Evolutionary conservation across 176 grass and related monocot genomes (phyloP).

Genomic region (Lolium perenne): DNA sequence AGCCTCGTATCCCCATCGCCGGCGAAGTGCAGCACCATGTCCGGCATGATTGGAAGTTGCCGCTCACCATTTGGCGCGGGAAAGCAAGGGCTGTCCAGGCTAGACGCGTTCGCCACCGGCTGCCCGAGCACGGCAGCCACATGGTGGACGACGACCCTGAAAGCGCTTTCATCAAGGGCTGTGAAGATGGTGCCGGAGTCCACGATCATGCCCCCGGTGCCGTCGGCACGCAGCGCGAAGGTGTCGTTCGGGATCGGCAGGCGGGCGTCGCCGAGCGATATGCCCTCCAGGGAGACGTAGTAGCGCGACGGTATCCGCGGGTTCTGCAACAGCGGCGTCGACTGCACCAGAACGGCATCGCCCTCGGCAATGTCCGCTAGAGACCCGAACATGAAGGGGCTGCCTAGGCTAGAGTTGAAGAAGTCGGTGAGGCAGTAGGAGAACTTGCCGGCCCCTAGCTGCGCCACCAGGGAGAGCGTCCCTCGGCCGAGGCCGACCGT

Average conservation of each 20-base stretch:
- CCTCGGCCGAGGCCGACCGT: conserved; percentile 41
- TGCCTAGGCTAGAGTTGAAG: background rate
- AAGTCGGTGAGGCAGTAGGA: conserved; percentile 53
- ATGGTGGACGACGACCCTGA: background rate
- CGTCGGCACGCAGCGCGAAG: background rate
- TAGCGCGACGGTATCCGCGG: background rate
- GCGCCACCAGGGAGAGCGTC: conserved; percentile 35
- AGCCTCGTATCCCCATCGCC: conserved; percentile 49
- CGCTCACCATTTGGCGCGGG: background rate
- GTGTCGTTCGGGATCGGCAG: conserved; percentile 6
- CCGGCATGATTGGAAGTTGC: conserved; percentile 22
- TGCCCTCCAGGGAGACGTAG: background rate
- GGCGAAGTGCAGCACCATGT: conserved; percentile 56
- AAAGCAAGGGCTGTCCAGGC: conserved; percentile 34
- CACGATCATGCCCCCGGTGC: conserved; percentile 6
- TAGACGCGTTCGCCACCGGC: conserved; percentile 17
- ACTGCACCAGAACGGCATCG: background rate
- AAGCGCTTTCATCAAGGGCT: background rate
- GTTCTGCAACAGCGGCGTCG: background rate
- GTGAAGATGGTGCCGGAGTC: conserved; percentile 26
- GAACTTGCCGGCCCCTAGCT: conserved; percentile 45
- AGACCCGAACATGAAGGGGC: background rate
- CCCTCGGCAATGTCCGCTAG: background rate
- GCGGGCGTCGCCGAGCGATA: background rate
- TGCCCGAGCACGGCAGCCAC: background rate